These are phyloP conservation scores for Eucalyptus cloeziana DNA, from an alignment of 345 rosid species.

Conservation along the genomic window DNA sequence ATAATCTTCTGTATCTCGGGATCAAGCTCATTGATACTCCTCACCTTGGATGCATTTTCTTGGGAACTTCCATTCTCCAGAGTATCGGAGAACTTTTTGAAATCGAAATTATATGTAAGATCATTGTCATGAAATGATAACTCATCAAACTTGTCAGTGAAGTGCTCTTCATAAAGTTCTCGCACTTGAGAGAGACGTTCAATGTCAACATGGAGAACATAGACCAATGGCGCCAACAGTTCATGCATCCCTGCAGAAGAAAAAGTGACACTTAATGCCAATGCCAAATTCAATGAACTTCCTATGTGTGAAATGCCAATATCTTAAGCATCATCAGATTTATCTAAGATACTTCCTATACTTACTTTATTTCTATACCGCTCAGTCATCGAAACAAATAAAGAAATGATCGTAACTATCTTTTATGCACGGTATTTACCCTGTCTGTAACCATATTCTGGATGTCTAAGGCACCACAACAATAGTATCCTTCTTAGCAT, in stretches of 20 bases:
- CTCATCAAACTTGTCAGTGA: slow-evolving; percentile 82
- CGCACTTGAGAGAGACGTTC: slow-evolving; percentile 77
- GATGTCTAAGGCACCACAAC: slow-evolving; percentile 93
- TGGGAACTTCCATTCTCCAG: slow-evolving; percentile 35
- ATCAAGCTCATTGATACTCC: slow-evolving; percentile 71
- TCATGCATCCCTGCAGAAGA: slow-evolving; percentile 80
- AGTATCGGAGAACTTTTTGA: slow-evolving; percentile 59
- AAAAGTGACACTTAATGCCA: not conserved
- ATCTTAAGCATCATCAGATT: not conserved
- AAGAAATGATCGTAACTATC: not conserved
- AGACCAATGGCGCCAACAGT: slow-evolving; percentile 86
- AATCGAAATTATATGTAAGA: slow-evolving; percentile 67
- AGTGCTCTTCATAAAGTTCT: slow-evolving; percentile 68
- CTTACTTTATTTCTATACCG: not conserved
- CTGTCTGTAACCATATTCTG: slow-evolving; percentile 78
- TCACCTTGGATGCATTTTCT: slow-evolving; percentile 32
- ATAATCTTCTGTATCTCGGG: slow-evolving; percentile 62
- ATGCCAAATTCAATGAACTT: not conserved
- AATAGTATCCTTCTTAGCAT: slow-evolving; percentile 81
- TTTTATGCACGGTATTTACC: slow-evolving; percentile 18
- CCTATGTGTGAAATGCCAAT: not conserved
- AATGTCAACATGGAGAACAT: slow-evolving; percentile 85
- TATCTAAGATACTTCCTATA: not conserved
- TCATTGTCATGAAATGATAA: slow-evolving; percentile 70
- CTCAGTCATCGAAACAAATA: not conserved